These are phyloP conservation scores for Inga oerstediana DNA, from an alignment of 306 rosid species.

Conservation along the genomic window DNA sequence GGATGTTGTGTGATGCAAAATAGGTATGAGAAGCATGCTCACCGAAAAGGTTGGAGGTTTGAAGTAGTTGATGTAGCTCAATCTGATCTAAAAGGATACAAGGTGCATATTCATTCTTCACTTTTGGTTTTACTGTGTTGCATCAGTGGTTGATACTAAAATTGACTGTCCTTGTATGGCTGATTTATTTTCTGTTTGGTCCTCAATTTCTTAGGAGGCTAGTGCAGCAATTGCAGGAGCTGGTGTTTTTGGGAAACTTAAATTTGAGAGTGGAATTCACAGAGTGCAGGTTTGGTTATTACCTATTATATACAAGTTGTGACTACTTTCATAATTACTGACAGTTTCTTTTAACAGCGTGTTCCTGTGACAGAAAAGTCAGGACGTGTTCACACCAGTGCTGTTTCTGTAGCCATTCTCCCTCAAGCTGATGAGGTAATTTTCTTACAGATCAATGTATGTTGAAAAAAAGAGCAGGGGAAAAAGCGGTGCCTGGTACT, in stretches of 20 bases:
- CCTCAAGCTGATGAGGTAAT: constrained; percentile 93
- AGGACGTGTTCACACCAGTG: constrained; percentile 96
- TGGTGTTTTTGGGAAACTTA: constrained; percentile 81
- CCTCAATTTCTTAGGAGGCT: constrained; percentile 66
- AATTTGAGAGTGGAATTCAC: constrained; percentile 96
- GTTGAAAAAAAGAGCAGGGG: background rate
- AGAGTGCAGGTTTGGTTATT: constrained; percentile 78
- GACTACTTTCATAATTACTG: constrained; percentile 23
- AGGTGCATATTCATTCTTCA: constrained; percentile 49
- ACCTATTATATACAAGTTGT: constrained; percentile 27
- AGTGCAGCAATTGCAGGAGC: constrained; percentile 82
- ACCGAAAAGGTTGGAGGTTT: constrained; percentile 81
- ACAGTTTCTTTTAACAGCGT: constrained; percentile 52
- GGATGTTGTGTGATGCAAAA: constrained; percentile 16
- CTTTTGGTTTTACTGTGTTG: constrained; percentile 19
- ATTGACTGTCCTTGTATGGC: constrained; percentile 12
- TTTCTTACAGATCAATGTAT: constrained; percentile 21
- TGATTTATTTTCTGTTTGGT: constrained; percentile 28
- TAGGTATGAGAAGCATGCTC: constrained; percentile 90
- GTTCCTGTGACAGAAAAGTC: constrained; percentile 91
- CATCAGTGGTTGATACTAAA: constrained; percentile 4
- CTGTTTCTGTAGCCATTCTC: constrained; percentile 93
- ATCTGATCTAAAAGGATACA: constrained; percentile 81
- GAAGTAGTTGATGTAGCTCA: constrained; percentile 77
- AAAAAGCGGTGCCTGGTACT: constrained; percentile 4